Base-by-base conservation (phyloP, 495 filamentous ascomycete genomes). In the Penicillium samsonianum region DNA sequence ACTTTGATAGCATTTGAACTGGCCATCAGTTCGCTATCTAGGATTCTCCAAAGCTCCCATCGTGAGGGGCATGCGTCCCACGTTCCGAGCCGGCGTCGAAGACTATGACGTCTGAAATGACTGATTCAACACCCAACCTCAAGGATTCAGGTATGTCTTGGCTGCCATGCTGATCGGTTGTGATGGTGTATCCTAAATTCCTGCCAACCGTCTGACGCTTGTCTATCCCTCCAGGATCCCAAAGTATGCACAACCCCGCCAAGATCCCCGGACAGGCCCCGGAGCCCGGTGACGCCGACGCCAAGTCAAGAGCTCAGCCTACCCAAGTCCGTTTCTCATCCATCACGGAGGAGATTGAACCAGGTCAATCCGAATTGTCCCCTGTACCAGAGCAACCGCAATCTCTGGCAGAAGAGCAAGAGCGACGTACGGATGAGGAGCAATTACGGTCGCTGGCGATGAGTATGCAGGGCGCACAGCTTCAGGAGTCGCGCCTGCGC, bases 401-500 rank as follows among this genome's bases (percentile, higher is more conserved):
- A 37, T 16, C 44, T 16, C 66, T 30, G 16, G 5, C 26, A 19
- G 28, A 76, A 49, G 45, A 77, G 46, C 63, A 74, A 55, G 70
- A 74, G 54, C 74, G 74, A 37, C 41, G 37, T 10, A 38, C 59
- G 5, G 38, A 65, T 16, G 79, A 84, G 46, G 84, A 90, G 37
- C 81, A 90, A 55, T 73, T 96, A 54, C 82, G 85, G 46, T 86
- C 84, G 63, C 73, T 96, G 38, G 84, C 89, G n/a, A 79, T 84
- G 55, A 84, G 80, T 44, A 71, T 96, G 46, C 87, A 90, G 59
- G 83, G 84, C 57, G 82, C 88, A 19, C 83, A 87, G 65, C 78
- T 94, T 56, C 92, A 96, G 70, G 85, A 89, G 64, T 81, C 83
- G 26, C 85, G 91, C n/a, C 83, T 92, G 73, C 88, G 86, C 59